Percentiles rank a stretch among this genome's conserved stretches.
phyloP scores from a whole-genome alignment of 2,329 filamentous ascomycete genomes.

The Colletotrichum euphorbiae region DNA sequence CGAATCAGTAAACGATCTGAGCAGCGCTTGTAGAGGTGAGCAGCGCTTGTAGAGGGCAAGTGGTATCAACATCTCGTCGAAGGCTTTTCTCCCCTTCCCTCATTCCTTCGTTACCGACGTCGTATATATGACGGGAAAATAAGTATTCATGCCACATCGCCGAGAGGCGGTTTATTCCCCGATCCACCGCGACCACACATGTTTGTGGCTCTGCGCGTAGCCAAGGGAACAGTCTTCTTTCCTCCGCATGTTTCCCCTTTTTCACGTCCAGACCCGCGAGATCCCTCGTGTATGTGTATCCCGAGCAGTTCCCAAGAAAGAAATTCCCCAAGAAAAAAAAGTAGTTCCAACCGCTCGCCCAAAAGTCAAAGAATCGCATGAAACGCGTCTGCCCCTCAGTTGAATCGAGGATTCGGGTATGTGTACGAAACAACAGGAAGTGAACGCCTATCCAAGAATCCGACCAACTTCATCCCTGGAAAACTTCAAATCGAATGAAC shows the following conservation, averaged over 20 bases:
- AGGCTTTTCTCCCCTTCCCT: too few species aligned
- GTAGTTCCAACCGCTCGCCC: not conserved
- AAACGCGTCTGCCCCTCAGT: slow-evolving; percentile 29
- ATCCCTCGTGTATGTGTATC: slow-evolving; percentile 17
- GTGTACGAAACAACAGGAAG: slow-evolving; percentile 35
- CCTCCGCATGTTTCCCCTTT: not conserved
- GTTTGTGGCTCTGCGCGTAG: not conserved
- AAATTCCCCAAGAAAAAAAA: not conserved
- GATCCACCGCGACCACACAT: too few species aligned
- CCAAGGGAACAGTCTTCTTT: not conserved
- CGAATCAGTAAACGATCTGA: too few species aligned
- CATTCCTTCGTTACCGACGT: too few species aligned
- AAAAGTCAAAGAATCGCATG: slow-evolving; percentile 28
- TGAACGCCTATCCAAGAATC: slow-evolving; percentile 12
- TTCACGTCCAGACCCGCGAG: not conserved
- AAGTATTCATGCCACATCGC: too few species aligned
- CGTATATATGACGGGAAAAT: too few species aligned
- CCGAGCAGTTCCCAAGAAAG: not conserved
- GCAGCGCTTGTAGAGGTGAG: too few species aligned
- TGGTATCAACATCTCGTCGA: too few species aligned
- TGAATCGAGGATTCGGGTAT: slow-evolving; percentile 38
- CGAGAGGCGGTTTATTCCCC: too few species aligned
- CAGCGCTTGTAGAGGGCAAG: too few species aligned
- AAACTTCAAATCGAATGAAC: slow-evolving; percentile 12
- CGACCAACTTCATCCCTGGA: not conserved